Conservation (phyloP, 805 yeast species). For the Monosporozyma yasuniensis region DNA sequence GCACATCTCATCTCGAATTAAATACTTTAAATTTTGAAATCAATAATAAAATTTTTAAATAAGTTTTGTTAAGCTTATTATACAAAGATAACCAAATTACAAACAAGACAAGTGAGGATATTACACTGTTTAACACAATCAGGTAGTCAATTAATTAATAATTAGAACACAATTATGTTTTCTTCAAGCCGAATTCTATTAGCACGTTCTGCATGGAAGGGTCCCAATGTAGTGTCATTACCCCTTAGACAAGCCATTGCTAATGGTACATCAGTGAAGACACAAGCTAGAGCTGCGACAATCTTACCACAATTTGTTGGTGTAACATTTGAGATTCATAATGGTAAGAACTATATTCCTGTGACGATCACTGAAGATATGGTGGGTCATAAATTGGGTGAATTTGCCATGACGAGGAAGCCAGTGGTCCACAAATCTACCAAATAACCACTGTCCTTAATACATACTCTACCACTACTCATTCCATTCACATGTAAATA, state of each 20-base stretch:
- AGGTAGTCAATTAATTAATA: too few species aligned
- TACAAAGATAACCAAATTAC: too few species aligned
- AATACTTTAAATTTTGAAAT: slow-evolving; percentile 10
- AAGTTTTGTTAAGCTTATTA: too few species aligned
- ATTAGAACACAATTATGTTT: slow-evolving; percentile 6
- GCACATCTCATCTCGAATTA: not conserved
- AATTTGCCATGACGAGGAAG: slow-evolving; percentile 90
- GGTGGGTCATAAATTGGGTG: slow-evolving; percentile 95
- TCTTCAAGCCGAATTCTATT: slow-evolving; percentile 17
- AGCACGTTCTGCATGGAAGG: slow-evolving; percentile 55
- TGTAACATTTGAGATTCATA: slow-evolving; percentile 86
- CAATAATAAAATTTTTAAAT: not conserved
- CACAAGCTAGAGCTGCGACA: slow-evolving; percentile 93
- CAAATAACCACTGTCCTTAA: too few species aligned
- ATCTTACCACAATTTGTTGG: slow-evolving; percentile 95
- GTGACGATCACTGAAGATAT: slow-evolving; percentile 83
- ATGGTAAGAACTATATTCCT: slow-evolving; percentile 89
- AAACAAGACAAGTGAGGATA: too few species aligned
- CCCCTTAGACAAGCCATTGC: slow-evolving; percentile 83
- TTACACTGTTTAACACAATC: too few species aligned
- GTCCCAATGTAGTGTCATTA: slow-evolving; percentile 89
- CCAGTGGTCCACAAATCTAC: slow-evolving; percentile 25
- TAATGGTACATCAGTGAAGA: slow-evolving; percentile 78
- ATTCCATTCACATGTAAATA: too few species aligned
- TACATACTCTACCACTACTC: not conserved